Base-by-base conservation (phyloP, 441 rosid genomes). In the Corymbia citriodora region DNA sequence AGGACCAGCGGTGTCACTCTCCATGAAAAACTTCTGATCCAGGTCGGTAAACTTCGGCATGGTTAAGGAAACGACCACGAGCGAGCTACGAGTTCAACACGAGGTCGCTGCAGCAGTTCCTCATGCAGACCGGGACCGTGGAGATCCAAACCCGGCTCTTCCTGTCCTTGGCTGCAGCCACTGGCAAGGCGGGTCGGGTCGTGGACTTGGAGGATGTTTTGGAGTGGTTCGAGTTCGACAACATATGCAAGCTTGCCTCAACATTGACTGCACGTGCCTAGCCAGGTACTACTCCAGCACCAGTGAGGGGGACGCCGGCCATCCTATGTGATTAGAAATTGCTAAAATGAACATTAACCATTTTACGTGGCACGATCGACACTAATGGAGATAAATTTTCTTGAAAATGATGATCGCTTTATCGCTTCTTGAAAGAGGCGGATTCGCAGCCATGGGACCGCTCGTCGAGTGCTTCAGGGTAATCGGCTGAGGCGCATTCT, bases 341-440 rank as follows among this genome's bases (percentile, higher is more conserved):
- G 45, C 45, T 40, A 40, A 40, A 4, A 40, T 5, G 6, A 5
- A 40, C 45, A 40, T 40, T 40, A 40, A 40, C 6, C 5, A 1
- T 40, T 40, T 5, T 40, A 40, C 5, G 45, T 40, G 45, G 45
- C 6, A 40, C 45, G 45, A 40, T 40, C 45, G 1, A 40, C 6
- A 40, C 45, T 40, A 40, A 40, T 40, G 6, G 45, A 40, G 45
- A 40, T 6, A 40, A 40, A 40, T 40, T 40, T 33, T 96, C 5
- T 93, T n/a, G n/a, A n/a, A n/a, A n/a, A n/a, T n/a, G n/a, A n/a
- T n/a, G n/a, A n/a, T n/a, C n/a, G n/a, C n/a, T n/a, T n/a, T n/a
- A n/a, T n/a, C 96, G 82, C 94, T 95, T 74, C 94, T 96, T 8
- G 97, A 94, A 91, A 91, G 96, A 90, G 96, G 96, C 29, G 97